Evolutionary conservation across 768 basidiomycete species (phyloP).

Genomic region (Auricularia cornea): DNA sequence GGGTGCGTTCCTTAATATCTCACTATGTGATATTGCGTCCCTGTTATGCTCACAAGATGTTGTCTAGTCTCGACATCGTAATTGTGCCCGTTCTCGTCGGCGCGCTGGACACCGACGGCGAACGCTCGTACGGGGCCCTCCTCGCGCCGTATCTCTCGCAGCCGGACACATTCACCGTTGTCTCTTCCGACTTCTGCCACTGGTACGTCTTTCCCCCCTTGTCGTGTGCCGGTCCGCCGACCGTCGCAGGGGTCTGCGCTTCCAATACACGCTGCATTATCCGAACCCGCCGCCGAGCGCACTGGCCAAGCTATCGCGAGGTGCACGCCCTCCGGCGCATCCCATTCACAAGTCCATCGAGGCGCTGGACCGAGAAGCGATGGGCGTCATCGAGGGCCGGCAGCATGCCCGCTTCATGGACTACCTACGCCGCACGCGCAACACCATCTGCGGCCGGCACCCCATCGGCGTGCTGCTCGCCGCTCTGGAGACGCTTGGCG

Average conservation of each 20-base stretch:
- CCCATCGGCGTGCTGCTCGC: slow-evolving; percentile 90
- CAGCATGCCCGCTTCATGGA: slow-evolving; percentile 56
- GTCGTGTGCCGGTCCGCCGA: background rate
- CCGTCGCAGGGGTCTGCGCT: slow-evolving; percentile 63
- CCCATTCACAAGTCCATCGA: slow-evolving; percentile 81
- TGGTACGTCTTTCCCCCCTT: slow-evolving; percentile 46
- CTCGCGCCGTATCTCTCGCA: slow-evolving; percentile 74
- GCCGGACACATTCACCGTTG: slow-evolving; percentile 76
- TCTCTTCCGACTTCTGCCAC: slow-evolving; percentile 97
- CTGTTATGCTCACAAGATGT: background rate
- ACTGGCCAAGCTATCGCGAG: slow-evolving; percentile 39
- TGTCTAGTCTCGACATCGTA: slow-evolving; percentile 56
- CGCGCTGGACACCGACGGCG: slow-evolving; percentile 49
- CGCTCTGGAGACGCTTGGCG: slow-evolving; percentile 48
- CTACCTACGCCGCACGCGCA: slow-evolving; percentile 69
- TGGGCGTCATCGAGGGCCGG: slow-evolving; percentile 53
- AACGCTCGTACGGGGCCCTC: slow-evolving; percentile 56
- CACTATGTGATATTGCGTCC: background rate
- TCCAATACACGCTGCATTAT: slow-evolving; percentile 83
- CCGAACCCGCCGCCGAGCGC: slow-evolving; percentile 45
- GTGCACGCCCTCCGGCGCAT: slow-evolving; percentile 28
- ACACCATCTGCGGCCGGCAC: slow-evolving; percentile 96
- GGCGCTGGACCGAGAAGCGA: slow-evolving; percentile 79
- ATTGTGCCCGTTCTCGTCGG: slow-evolving; percentile 92
- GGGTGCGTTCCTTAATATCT: slow-evolving; percentile 35